phyloP scores from a whole-genome alignment of 192 early-diverging fungal species.

The Coemansia sp. region DNA sequence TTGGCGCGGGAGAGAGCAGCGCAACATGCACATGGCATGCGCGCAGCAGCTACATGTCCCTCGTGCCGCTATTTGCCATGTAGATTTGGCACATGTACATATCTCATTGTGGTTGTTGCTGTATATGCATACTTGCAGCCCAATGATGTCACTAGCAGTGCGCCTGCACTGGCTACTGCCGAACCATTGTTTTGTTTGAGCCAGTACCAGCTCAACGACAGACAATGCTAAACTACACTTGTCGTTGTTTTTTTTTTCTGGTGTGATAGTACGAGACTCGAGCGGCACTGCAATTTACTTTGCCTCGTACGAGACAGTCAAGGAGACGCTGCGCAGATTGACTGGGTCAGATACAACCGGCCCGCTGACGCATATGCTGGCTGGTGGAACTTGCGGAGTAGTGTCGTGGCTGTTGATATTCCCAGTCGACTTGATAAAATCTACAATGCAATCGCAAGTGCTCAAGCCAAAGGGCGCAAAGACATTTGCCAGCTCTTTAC shows the following conservation, averaged over 20 bases:
- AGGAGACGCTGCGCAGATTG: slow-evolving; percentile 48
- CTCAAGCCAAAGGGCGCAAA: slow-evolving; percentile 54
- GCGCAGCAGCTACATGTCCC: slow-evolving; percentile 1
- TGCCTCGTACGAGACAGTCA: slow-evolving; percentile 67
- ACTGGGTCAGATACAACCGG: slow-evolving; percentile 56
- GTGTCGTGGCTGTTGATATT: slow-evolving; percentile 79
- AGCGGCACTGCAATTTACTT: slow-evolving; percentile 77
- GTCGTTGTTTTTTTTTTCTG: not conserved
- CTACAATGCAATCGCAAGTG: slow-evolving; percentile 74
- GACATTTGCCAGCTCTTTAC: slow-evolving; percentile 51
- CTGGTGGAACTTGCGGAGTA: slow-evolving; percentile 78
- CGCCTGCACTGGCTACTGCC: not conserved
- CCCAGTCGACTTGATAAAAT: slow-evolving; percentile 78
- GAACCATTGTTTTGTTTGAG: not conserved
- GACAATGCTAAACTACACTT: not conserved
- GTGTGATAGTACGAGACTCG: slow-evolving; percentile 58
- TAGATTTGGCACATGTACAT: not conserved
- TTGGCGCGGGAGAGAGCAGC: not conserved
- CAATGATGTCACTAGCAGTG: not conserved
- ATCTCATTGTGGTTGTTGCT: not conserved
- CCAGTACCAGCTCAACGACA: not conserved
- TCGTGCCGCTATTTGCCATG: not conserved
- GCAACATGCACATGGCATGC: slow-evolving; percentile 1
- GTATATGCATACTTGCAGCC: not conserved
- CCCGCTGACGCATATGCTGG: slow-evolving; percentile 72